phyloP scores from a whole-genome alignment of 2,329 filamentous ascomycete species.

The Bimuria novae-zelandiae region DNA sequence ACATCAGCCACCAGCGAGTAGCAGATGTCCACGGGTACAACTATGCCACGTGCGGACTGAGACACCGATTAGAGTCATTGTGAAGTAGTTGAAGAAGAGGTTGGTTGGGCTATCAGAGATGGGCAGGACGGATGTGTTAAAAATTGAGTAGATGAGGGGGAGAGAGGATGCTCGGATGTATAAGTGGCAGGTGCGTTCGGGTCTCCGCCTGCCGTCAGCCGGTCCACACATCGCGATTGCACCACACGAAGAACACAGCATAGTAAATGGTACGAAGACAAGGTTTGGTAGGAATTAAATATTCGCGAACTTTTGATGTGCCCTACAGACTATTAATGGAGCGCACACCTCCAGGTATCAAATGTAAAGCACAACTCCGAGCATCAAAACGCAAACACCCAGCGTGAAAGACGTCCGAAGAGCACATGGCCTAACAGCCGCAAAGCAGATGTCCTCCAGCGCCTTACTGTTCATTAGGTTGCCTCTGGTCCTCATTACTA shows the following conservation, averaged over 20 bases:
- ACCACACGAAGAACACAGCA: neutral
- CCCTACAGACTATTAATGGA: neutral
- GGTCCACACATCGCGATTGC: neutral
- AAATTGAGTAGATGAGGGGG: neutral
- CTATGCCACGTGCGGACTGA: neutral
- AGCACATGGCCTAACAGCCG: neutral
- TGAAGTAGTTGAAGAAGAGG: too few species aligned
- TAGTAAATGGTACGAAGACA: neutral
- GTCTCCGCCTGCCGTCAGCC: neutral
- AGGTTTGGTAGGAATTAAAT: neutral
- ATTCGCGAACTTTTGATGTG: neutral
- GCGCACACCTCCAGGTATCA: neutral
- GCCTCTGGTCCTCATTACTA: too few species aligned
- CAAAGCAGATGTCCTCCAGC: slow-evolving; percentile 14
- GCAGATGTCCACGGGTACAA: too few species aligned
- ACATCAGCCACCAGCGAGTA: neutral
- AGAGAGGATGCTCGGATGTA: neutral
- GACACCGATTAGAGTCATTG: neutral
- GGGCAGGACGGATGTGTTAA: neutral
- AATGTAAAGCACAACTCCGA: too few species aligned
- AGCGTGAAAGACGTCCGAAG: neutral
- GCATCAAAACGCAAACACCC: too few species aligned
- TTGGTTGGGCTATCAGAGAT: neutral
- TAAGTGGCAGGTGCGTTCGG: neutral
- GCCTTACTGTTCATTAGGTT: slow-evolving; percentile 6